Evolutionary conservation across 2,329 filamentous ascomycete species (phyloP).

Genomic region (Colletotrichum sp.): DNA sequence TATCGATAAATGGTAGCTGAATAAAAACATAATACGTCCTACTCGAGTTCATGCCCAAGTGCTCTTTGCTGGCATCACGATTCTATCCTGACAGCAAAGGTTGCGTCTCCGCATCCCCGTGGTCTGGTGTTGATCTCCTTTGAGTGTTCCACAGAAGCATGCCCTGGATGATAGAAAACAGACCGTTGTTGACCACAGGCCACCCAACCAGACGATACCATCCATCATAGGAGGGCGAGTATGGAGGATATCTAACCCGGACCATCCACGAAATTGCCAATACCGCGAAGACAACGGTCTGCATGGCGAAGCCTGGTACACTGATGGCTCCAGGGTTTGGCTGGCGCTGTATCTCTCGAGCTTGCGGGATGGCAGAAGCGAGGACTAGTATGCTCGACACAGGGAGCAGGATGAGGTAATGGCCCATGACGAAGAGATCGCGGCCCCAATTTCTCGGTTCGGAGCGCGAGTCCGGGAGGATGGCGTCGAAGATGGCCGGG

Average conservation of each 20-base stretch:
- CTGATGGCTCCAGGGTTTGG: neutral
- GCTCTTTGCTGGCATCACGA: neutral
- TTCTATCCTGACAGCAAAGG: neutral
- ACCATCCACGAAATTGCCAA: neutral
- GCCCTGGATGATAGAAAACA: neutral
- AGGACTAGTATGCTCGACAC: neutral
- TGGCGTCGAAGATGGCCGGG: neutral
- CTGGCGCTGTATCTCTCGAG: neutral
- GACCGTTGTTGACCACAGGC: neutral
- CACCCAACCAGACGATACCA: constrained; percentile 10
- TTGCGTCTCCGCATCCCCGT: neutral
- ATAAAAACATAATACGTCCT: neutral
- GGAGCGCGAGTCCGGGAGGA: neutral
- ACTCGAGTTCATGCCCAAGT: neutral
- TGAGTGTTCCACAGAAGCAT: neutral
- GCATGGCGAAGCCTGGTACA: neutral
- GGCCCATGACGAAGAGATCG: neutral
- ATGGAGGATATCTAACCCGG: neutral
- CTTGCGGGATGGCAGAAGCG: neutral
- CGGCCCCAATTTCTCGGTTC: neutral
- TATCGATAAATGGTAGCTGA: neutral
- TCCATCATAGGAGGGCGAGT: neutral
- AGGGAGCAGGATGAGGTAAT: neutral
- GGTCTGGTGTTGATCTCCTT: fast-evolving
- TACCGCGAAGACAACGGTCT: neutral